Base-by-base conservation (phyloP, 164 flowering plant genomes). In the Aristolochia californica region DNA sequence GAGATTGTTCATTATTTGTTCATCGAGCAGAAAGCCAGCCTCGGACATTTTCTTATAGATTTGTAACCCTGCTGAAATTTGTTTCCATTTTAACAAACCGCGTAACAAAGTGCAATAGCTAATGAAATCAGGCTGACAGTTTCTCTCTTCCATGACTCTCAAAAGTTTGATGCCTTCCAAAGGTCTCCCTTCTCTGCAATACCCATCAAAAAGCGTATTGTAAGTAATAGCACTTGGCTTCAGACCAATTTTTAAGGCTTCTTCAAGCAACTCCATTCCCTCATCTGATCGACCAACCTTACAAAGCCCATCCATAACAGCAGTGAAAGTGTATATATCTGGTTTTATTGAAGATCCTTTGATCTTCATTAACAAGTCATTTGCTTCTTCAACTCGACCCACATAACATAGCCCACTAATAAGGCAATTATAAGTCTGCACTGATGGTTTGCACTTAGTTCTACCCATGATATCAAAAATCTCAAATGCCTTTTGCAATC, bases 241-340 rank as follows among this genome's bases (percentile, higher is more conserved):
- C 57, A 91, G 66, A 16, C 86, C 93, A 68, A 62, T 70, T 30
- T 40, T 66, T 44, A 75, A 0, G 48, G 93, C 95, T 62, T 88
- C 91, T 55, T 74, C 50, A 0, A 86, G 82, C 74, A 91, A 64
- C 50, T 82, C 93, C 79, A 72, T 66, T 10, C 87, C 96, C 67
- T 91, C 91, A 50, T 77, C 76, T 0, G 89, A 74, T 30, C 89
- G 57, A 50, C 96, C 95, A 58, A 91, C 96, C 65, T 82, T 88
- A 53, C 98, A 83, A n/a, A 87, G 79, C 17, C 94, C 98, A 76
- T 88, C 83, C 93, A 87, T 90, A 27, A 87, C 73, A 1, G 77
- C 78, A 10, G 87, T 90, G 58, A 74, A 91, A 0, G 86, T 76
- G 61, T 83, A 88, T 49, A 88, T 74, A 45, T 88, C 93, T 0